Conservation (phyloP, 192 early-diverging fungal genomes). For the Mortierella claussenii region DNA sequence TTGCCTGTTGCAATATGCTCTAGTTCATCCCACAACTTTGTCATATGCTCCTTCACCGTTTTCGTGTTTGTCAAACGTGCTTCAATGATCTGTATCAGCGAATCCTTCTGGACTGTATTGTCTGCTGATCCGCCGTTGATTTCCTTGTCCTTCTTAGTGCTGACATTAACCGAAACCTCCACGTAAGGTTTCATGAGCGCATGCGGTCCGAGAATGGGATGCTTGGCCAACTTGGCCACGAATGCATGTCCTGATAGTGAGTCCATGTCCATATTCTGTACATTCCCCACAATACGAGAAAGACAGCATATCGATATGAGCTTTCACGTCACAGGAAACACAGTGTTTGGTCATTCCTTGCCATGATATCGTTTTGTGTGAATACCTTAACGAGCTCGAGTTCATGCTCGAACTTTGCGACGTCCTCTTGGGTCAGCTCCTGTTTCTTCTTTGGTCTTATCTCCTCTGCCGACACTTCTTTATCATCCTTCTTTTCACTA, state of each 20-base stretch:
- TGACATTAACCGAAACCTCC: neutral
- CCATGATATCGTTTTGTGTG: too few species aligned
- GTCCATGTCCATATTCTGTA: constrained; percentile 49
- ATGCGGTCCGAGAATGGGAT: constrained; percentile 43
- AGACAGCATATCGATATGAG: neutral
- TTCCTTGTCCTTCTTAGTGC: constrained; percentile 8
- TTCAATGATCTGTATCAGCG: constrained; percentile 24
- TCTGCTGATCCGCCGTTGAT: neutral
- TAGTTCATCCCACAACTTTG: constrained; percentile 42
- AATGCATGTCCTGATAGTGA: constrained; percentile 39
- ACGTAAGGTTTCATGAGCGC: constrained; percentile 39
- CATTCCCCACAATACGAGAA: too few species aligned
- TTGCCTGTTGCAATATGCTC: constrained; percentile 46
- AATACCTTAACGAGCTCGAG: constrained; percentile 38
- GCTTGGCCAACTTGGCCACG: constrained; percentile 28
- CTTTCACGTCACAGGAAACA: too few species aligned
- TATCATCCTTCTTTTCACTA: neutral
- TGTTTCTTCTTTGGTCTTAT: constrained; percentile 31
- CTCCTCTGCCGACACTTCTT: constrained; percentile 9
- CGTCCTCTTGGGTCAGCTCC: constrained; percentile 34
- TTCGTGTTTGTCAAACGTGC: constrained; percentile 38
- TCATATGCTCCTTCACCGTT: constrained; percentile 37
- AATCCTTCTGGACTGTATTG: constrained; percentile 1
- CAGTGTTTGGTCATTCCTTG: too few species aligned
- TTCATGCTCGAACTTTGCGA: constrained; percentile 41